Conservation (phyloP, 2,329 filamentous ascomycete species). For the Nothomitra cinnamomea region DNA sequence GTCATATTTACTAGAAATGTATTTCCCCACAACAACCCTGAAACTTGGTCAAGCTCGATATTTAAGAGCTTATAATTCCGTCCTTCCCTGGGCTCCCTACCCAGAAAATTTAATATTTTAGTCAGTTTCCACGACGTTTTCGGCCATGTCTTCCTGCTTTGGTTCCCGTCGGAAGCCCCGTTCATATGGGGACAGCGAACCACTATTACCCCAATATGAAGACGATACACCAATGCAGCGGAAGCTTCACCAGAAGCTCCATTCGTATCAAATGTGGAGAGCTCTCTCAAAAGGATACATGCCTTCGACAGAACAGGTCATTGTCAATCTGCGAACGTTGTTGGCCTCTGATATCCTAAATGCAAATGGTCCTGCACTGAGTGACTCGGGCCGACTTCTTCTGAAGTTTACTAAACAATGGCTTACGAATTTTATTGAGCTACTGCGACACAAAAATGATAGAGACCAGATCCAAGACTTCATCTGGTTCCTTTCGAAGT, state of each 20-base stretch:
- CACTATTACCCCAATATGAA: conserved; percentile 65
- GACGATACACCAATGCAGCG: conserved; percentile 68
- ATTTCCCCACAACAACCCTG: too few species aligned
- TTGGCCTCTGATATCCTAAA: conserved; percentile 66
- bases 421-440: conserved; percentile 64
- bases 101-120: not conserved
- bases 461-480: conserved; percentile 82
- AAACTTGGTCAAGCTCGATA: too few species aligned
- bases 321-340: conserved; percentile 63
- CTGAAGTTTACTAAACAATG: conserved; percentile 55
- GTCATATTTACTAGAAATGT: too few species aligned
- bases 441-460: conserved; percentile 67
- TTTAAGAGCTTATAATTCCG: not conserved
- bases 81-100: not conserved
- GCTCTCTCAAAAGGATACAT: conserved; percentile 74
- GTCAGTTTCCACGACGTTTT: too few species aligned
- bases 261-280: conserved; percentile 80
- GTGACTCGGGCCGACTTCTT: conserved; percentile 57
- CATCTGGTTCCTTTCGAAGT: conserved; percentile 65
- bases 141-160: not conserved
- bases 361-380: conserved; percentile 56
- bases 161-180: not conserved
- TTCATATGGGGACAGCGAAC: conserved; percentile 42
- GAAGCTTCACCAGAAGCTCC: conserved; percentile 71
- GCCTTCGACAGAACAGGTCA: conserved; percentile 75